Conservation (phyloP, 306 rosid genomes). For the Hippophae rhamnoides region DNA sequence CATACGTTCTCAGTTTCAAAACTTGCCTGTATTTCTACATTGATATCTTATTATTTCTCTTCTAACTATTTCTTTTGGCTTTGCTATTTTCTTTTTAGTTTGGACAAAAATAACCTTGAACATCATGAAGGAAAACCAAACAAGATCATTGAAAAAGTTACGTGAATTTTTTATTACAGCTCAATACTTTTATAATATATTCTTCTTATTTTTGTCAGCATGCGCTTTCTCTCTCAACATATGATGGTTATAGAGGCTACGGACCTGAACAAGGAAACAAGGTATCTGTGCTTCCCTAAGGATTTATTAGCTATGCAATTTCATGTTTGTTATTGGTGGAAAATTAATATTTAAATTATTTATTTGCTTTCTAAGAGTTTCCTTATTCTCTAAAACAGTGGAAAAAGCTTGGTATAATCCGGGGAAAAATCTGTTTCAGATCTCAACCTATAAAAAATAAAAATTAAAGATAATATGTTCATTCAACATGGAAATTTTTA, state of each 20-base stretch:
- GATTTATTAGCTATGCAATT: neutral
- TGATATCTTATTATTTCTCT: neutral
- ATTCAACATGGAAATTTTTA: no score
- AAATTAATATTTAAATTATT: neutral
- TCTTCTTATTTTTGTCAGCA: conserved; percentile 27
- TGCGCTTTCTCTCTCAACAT: conserved; percentile 39
- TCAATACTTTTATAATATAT: no score
- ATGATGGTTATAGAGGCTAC: conserved; percentile 51
- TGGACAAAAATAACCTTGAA: no score
- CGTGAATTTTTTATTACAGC: no score
- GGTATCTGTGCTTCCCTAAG: conserved; percentile 20
- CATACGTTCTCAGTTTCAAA: no score
- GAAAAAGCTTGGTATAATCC: no score
- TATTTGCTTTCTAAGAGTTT: no score
- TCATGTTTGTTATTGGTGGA: neutral
- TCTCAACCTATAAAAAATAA: no score
- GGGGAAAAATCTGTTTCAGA: no score
- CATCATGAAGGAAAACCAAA: neutral
- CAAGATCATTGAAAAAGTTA: neutral
- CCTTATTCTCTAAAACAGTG: no score
- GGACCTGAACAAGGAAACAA: conserved; percentile 62
- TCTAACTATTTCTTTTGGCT: neutral
- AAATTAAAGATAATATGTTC: no score
- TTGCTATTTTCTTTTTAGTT: neutral
- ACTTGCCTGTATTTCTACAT: no score